phyloP scores from a whole-genome alignment of 2,329 filamentous ascomycete species.

The Zymoseptoria passerinii region DNA sequence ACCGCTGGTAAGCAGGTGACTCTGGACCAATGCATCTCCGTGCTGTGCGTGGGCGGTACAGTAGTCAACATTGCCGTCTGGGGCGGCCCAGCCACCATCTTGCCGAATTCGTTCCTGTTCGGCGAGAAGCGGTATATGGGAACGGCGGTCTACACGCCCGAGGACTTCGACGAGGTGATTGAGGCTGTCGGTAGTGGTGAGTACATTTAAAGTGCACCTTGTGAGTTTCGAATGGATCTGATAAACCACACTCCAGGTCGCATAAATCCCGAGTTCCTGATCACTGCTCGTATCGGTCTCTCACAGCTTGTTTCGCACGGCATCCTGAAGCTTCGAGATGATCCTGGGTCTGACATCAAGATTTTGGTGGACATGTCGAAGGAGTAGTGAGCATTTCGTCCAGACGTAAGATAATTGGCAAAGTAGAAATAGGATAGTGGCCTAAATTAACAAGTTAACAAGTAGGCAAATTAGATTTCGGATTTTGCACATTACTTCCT shows the following conservation, averaged over 20 bases:
- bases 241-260: not conserved
- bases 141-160: not conserved
- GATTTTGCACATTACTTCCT: too few species aligned
- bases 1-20: not conserved
- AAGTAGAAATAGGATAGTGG: not conserved
- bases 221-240: not conserved
- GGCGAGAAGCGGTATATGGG: slow-evolving; percentile 7
- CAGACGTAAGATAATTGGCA: not conserved
- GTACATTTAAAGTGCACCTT: not conserved
- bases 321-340: not conserved
- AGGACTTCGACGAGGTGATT: slow-evolving; percentile 9
- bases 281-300: not conserved
- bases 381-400: not conserved
- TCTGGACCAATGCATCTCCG: not conserved
- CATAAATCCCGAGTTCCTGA: not conserved
- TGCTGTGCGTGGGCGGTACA: slow-evolving; percentile 1
- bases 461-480: too few species aligned
- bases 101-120: slow-evolving; percentile 6
- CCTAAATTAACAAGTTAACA: too few species aligned
- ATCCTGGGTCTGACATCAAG: slow-evolving; percentile 3
- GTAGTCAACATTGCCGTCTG: slow-evolving; percentile 10
- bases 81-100: slow-evolving; percentile 3
- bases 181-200: slow-evolving; percentile 3
- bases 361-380: slow-evolving; percentile 9
- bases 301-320: not conserved